A percentile compares a stretch with the other conserved stretches of the same genome.
These are phyloP conservation scores for Globisporangium apiculatum DNA, from an alignment of 352 stramenopile species.

Conservation along the genomic window DNA sequence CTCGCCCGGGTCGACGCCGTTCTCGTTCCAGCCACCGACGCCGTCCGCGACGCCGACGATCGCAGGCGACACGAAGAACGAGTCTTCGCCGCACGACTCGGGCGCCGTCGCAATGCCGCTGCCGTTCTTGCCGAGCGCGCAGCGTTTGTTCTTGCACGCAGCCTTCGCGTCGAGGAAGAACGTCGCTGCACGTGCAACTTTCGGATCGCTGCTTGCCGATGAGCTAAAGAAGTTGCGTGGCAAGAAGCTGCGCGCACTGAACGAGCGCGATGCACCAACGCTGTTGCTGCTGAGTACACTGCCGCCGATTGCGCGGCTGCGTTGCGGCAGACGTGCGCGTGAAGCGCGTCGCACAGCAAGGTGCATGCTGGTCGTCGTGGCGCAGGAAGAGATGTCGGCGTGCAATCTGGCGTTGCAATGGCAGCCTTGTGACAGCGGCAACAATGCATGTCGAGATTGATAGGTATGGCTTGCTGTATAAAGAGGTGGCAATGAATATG, in stretches of 20 bases:
- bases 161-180: constrained; percentile 71
- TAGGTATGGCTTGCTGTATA: not conserved
- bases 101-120: constrained; percentile 42
- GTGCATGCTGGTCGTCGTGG: constrained; percentile 11
- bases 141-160: constrained; percentile 67
- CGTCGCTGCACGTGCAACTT: constrained; percentile 22
- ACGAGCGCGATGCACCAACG: constrained; percentile 8
- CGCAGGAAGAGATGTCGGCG: not conserved
- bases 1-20: constrained; percentile 66
- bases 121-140: constrained; percentile 35
- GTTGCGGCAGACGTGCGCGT: not conserved
- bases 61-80: constrained; percentile 58
- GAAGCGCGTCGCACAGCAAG: constrained; percentile 12
- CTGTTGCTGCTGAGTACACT: constrained; percentile 8
- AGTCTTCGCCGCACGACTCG: constrained; percentile 61
- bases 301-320: not conserved
- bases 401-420: not conserved
- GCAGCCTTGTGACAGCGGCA: not conserved
- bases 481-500: not conserved
- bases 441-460: not conserved
- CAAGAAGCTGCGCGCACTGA: constrained; percentile 13
- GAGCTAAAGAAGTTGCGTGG: constrained; percentile 12
- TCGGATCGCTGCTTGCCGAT: not conserved
- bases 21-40: constrained; percentile 79
- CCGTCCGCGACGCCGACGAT: constrained; percentile 68